A percentile compares a stretch with the other conserved stretches of the same genome.
Evolutionary conservation across 768 basidiomycete genomes (phyloP).

Genomic region (Xanthoconium purpureum): DNA sequence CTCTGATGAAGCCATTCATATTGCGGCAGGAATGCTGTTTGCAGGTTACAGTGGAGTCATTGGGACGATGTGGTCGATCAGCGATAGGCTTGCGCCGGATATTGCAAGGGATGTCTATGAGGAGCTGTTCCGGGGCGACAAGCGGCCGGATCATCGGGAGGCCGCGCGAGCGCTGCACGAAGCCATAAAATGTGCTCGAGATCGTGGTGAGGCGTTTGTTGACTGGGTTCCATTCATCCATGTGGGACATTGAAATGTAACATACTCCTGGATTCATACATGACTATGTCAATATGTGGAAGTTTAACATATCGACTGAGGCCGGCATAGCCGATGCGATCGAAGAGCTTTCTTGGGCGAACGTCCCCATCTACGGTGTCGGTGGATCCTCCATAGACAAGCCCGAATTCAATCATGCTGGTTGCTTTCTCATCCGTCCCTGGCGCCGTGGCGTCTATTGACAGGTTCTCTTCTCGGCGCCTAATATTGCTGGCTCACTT

Average conservation of each 20-base stretch:
- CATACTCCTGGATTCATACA: too few species aligned
- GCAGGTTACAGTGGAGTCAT: constrained; percentile 33
- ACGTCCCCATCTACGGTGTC: constrained; percentile 56
- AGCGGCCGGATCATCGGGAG: too few species aligned
- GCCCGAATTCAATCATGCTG: constrained; percentile 50
- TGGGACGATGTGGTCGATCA: constrained; percentile 44
- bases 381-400: constrained; percentile 45
- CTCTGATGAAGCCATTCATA: too few species aligned
- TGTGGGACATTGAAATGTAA: too few species aligned
- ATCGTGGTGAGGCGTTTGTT: too few species aligned
- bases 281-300: constrained; percentile 45
- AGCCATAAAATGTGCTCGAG: too few species aligned
- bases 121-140: too few species aligned
- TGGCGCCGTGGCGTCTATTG: constrained; percentile 38
- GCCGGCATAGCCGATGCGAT: constrained; percentile 47
- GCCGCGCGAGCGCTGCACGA: too few species aligned
- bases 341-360: constrained; percentile 61
- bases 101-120: constrained; percentile 21
- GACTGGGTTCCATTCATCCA: too few species aligned
- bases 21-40: constrained; percentile 26
- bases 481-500: constrained; percentile 32
- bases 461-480: constrained; percentile 23
- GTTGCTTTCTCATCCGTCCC: constrained; percentile 65
- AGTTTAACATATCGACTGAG: constrained; percentile 35
- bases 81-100: constrained; percentile 35